Conservation (phyloP, 768 basidiomycete species). For the Phaffia australis region DNA sequence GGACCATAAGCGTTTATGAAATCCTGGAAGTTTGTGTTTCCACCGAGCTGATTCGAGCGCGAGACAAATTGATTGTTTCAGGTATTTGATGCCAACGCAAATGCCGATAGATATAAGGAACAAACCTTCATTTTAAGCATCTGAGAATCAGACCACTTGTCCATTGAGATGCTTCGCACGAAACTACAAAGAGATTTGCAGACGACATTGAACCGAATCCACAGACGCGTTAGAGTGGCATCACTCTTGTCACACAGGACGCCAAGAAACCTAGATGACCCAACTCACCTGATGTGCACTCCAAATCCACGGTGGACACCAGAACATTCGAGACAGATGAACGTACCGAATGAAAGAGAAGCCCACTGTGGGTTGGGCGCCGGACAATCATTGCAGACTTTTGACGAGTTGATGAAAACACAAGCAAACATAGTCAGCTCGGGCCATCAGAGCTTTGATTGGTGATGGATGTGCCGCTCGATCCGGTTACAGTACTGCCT, state of each 20-base stretch:
- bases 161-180: conserved; percentile 89
- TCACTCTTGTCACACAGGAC: conserved; percentile 26
- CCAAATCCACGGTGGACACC: conserved; percentile 74
- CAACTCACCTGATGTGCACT: conserved; percentile 66
- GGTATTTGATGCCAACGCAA: neutral
- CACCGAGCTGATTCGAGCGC: conserved; percentile 56
- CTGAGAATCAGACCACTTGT: conserved; percentile 87
- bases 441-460: too few relatives aligned
- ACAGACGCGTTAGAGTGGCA: neutral
- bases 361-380: conserved; percentile 96
- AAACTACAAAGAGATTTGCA: conserved; percentile 47
- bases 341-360: conserved; percentile 48
- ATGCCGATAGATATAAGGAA: conserved; percentile 10
- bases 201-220: neutral
- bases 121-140: conserved; percentile 64
- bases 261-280: neutral
- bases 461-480: neutral
- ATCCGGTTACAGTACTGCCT: neutral
- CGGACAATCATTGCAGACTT: conserved; percentile 11
- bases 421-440: too few relatives aligned
- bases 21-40: conserved; percentile 68
- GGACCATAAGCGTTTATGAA: conserved; percentile 53
- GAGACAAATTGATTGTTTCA: conserved; percentile 1
- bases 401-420: too few relatives aligned
- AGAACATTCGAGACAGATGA: conserved; percentile 66